A percentile compares a stretch with the other conserved stretches of the same genome.
These are phyloP conservation scores for Phytophthora aleatoria DNA, from an alignment of 352 stramenopile species.

Conservation along the genomic window DNA sequence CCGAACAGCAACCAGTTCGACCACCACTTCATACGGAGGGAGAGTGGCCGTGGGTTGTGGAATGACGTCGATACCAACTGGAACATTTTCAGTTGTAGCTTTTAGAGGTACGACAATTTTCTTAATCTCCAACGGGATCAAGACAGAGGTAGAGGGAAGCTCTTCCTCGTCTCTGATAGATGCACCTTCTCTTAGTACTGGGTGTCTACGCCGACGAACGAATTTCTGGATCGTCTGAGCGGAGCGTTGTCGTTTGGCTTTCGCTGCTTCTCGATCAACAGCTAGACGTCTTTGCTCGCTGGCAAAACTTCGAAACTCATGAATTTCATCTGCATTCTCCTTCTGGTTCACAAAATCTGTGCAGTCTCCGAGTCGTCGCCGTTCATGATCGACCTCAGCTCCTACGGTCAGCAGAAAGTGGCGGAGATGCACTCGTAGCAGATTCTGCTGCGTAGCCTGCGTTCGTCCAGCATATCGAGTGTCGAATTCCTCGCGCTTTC, in stretches of 20 bases:
- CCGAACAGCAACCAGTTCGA: slow-evolving; percentile 29
- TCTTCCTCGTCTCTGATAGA: slow-evolving; percentile 22
- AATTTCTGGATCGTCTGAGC: slow-evolving; percentile 17
- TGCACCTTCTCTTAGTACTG: background rate
- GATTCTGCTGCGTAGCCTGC: slow-evolving; percentile 16
- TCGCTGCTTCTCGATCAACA: slow-evolving; percentile 16
- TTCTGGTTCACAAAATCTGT: background rate
- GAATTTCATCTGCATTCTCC: background rate
- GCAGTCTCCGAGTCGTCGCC: background rate
- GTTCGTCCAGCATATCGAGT: slow-evolving; percentile 14
- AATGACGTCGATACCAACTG: background rate
- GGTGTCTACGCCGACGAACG: background rate
- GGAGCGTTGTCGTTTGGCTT: slow-evolving; percentile 12
- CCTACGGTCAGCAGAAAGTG: slow-evolving; percentile 33
- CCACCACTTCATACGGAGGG: slow-evolving; percentile 32
- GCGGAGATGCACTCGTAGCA: slow-evolving; percentile 37
- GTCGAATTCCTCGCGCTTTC: slow-evolving; percentile 19
- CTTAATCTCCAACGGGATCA: slow-evolving; percentile 21
- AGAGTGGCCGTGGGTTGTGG: slow-evolving; percentile 4
- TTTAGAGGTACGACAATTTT: background rate
- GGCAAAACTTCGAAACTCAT: slow-evolving; percentile 10
- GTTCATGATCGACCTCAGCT: slow-evolving; percentile 5
- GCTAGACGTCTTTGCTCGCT: slow-evolving; percentile 26
- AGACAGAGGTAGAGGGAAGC: slow-evolving; percentile 26
- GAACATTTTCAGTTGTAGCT: background rate